A percentile compares a stretch with the other conserved stretches of the same genome.
phyloP scores from a whole-genome alignment of 371 early-diverging fungal species.

The Mortierella sp. region DNA sequence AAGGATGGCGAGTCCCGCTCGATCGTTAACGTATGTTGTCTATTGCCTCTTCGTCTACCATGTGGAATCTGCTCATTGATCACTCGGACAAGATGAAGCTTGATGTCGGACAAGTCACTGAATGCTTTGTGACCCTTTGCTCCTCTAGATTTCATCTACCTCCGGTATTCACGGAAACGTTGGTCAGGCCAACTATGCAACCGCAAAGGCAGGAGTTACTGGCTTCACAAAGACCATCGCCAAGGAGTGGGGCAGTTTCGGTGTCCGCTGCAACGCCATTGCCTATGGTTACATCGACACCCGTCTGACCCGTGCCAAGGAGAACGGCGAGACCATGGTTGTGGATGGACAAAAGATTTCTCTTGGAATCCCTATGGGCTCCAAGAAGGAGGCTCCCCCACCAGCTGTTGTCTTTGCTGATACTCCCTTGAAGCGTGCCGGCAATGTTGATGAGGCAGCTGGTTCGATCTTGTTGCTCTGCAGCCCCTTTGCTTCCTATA shows the following conservation, averaged over 20 bases:
- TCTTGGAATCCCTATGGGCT: conserved; percentile 72
- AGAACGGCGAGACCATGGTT: conserved; percentile 70
- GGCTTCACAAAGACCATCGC: conserved; percentile 71
- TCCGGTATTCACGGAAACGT: conserved; percentile 77
- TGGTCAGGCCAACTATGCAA: conserved; percentile 70
- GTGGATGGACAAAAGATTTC: conserved; percentile 75
- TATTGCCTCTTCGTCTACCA: neutral
- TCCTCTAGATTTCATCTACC: conserved; percentile 69
- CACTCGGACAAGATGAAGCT: too few relatives aligned
- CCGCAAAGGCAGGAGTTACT: conserved; percentile 68
- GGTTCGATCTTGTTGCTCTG: conserved; percentile 70
- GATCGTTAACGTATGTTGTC: conserved; percentile 62
- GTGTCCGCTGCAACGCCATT: conserved; percentile 73
- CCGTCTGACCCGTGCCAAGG: conserved; percentile 77
- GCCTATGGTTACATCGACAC: conserved; percentile 77
- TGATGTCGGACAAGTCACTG: too few relatives aligned
- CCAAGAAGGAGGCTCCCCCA: conserved; percentile 52
- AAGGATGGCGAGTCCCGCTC: conserved; percentile 53
- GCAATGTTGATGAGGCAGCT: conserved; percentile 75
- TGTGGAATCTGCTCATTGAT: too few relatives aligned
- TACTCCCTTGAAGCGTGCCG: conserved; percentile 73
- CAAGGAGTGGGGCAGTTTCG: conserved; percentile 71
- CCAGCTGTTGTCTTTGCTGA: conserved; percentile 59
- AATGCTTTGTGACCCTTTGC: too few relatives aligned
- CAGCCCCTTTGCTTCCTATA: conserved; percentile 70